Base-by-base conservation (phyloP, 2,329 filamentous ascomycete species). In the Thermoascus crustaceus region DNA sequence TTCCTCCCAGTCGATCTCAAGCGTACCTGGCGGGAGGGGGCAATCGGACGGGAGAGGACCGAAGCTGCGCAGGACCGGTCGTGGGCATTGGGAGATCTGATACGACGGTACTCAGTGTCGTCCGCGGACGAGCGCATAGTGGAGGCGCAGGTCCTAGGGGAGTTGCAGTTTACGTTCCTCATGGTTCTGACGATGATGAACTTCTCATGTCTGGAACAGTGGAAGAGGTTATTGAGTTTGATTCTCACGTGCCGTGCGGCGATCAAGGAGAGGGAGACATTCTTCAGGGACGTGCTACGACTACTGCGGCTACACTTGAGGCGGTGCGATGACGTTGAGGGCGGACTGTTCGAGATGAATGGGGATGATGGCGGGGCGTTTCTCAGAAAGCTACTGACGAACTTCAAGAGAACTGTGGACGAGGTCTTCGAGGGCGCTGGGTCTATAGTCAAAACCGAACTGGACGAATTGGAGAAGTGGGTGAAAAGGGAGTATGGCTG, bases 141-240 rank as follows among this genome's bases (percentile, higher is more conserved):
- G 11, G 63, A 66, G 41, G 35, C 40, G 5, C 55, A 67, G 26
- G 34, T 71, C 2, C 52, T 80, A 9, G 77, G 75, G 10, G 77
- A 80, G 47, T 48, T 80, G 36, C 75, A 80, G 44, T 76, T 80
- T 47, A 68, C 67, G 20, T 80, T 80, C 46, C 54, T 80, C 7
- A 78, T 76, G 71, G 65, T 76, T 2, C 49, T 80, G 39, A 78
- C 75, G 4, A 60, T 80, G 42, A 77, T 77, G 61, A 81, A 80
- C 50, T 78, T 73, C 50, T 78, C 75, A 2, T 80, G 76, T 47
- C 58, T 80, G 3, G 75, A 80, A 51, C 76, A 80, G 50, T 81
- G 77, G 77, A 78, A 76, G 49, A 60, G 77, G 23, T 45, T 80
- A 7, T 55, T 80, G 7, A 58, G 59, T 1, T 55, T 81, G 16